These are phyloP conservation scores for Magnolia kwangsiensis DNA, from an alignment of 164 flowering plant genomes.

Conservation along the genomic window DNA sequence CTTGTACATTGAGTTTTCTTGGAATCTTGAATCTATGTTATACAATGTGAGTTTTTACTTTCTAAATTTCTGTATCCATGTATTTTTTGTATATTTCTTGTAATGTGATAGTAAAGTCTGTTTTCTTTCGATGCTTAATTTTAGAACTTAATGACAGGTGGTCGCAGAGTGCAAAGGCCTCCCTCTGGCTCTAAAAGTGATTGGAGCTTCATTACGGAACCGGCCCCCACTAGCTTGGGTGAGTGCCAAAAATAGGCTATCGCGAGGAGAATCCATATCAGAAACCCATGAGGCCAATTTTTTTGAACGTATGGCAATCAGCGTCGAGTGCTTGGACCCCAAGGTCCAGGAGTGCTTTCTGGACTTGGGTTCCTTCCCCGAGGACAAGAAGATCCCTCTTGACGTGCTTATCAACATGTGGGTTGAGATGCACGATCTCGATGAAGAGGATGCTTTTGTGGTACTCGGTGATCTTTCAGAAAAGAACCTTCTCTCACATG, in stretches of 20 bases:
- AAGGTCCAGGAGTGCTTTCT: conserved; percentile 59
- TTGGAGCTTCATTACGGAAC: conserved; percentile 68
- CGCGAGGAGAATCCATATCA: conserved; percentile 48
- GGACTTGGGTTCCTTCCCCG: conserved; percentile 56
- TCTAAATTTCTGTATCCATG: too few species aligned
- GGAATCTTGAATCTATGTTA: too few species aligned
- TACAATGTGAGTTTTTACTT: too few species aligned
- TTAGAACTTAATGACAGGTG: conserved; percentile 32
- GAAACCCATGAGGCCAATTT: conserved; percentile 57
- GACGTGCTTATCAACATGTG: conserved; percentile 51
- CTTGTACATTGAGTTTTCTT: too few species aligned
- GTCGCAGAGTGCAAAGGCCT: conserved; percentile 72
- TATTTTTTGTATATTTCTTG: too few species aligned
- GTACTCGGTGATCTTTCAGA: conserved; percentile 10
- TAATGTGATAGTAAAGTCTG: too few species aligned
- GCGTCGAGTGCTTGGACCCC: conserved; percentile 34
- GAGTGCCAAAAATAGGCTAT: conserved; percentile 52
- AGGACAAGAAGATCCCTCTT: conserved; percentile 44
- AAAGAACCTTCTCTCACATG: conserved; percentile 21
- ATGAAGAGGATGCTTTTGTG: conserved; percentile 15
- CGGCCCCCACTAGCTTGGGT: conserved; percentile 59
- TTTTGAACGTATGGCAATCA: conserved; percentile 60
- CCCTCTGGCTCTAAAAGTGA: conserved; percentile 81
- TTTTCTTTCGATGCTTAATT: background rate
- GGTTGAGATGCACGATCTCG: conserved; percentile 20